A percentile compares a stretch with the other conserved stretches of the same genome.
phyloP scores from a whole-genome alignment of 257 asterid species.

The Vinca minor region DNA sequence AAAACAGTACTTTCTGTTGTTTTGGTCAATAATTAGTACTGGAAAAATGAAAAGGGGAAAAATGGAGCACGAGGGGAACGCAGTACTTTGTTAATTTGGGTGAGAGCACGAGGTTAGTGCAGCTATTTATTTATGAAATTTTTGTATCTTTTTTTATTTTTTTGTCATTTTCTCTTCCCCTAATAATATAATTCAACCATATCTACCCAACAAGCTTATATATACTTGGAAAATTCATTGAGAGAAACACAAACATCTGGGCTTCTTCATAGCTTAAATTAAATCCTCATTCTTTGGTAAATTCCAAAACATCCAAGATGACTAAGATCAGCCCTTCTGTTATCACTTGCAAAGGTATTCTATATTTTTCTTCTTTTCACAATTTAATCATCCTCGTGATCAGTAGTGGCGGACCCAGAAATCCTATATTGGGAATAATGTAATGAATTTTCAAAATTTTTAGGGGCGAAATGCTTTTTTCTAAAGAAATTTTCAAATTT shows the following conservation, averaged over 20 bases:
- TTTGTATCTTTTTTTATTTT: background rate
- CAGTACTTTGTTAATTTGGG: too few relatives aligned
- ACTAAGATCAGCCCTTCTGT: constrained; percentile 11
- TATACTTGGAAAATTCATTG: background rate
- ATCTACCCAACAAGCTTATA: background rate
- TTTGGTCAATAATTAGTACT: too few relatives aligned
- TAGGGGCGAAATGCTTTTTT: too few relatives aligned
- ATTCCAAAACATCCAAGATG: background rate
- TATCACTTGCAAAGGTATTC: constrained; percentile 17
- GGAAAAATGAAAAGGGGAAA: background rate
- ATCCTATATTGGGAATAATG: too few relatives aligned
- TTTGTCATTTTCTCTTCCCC: background rate
- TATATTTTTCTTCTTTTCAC: background rate
- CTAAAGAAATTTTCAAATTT: too few relatives aligned
- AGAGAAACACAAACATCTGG: too few relatives aligned
- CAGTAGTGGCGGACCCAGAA: too few relatives aligned
- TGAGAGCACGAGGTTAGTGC: background rate
- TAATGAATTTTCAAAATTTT: too few relatives aligned
- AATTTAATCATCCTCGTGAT: too few relatives aligned
- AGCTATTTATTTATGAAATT: background rate
- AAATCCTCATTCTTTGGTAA: background rate
- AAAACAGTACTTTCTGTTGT: too few relatives aligned
- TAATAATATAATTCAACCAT: too few relatives aligned
- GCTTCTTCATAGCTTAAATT: background rate
- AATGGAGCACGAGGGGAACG: background rate